phyloP scores from a whole-genome alignment of 257 asterid genomes.

The Solanum acaule region DNA sequence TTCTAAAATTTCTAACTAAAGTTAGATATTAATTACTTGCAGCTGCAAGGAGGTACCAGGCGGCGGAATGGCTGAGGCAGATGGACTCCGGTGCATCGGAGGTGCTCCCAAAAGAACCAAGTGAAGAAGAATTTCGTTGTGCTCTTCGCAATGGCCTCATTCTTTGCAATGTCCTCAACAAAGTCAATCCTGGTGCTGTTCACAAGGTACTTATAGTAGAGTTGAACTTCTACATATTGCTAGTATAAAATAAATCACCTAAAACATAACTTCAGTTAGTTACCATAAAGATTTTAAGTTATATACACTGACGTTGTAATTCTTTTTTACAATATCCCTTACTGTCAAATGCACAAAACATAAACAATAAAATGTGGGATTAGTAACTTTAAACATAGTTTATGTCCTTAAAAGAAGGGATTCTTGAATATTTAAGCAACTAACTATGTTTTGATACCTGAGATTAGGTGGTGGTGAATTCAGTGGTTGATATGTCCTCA shows the following conservation, averaged over 20 bases:
- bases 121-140: constrained; percentile 63
- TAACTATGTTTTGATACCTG: not conserved
- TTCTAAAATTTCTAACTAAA: not conserved
- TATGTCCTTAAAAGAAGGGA: not conserved
- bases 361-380: not conserved
- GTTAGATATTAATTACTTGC: not conserved
- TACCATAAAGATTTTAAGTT: not conserved
- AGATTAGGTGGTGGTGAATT: constrained; percentile 77
- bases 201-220: constrained; percentile 40
- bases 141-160: constrained; percentile 92
- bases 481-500: constrained; percentile 59
- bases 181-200: constrained; percentile 85
- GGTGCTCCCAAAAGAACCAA: constrained; percentile 55
- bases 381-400: not conserved
- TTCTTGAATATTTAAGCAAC: not conserved
- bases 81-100: constrained; percentile 73
- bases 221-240: not conserved
- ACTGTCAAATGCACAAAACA: not conserved
- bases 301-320: not conserved
- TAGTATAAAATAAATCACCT: not conserved
- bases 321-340: not conserved
- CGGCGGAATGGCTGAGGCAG: constrained; percentile 80
- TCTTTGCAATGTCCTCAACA: constrained; percentile 97
- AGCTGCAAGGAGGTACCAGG: constrained; percentile 79
- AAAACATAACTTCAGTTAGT: not conserved